These are phyloP conservation scores for Fraxinus angustifolia DNA, from an alignment of 305 asterid species.

Conservation along the genomic window DNA sequence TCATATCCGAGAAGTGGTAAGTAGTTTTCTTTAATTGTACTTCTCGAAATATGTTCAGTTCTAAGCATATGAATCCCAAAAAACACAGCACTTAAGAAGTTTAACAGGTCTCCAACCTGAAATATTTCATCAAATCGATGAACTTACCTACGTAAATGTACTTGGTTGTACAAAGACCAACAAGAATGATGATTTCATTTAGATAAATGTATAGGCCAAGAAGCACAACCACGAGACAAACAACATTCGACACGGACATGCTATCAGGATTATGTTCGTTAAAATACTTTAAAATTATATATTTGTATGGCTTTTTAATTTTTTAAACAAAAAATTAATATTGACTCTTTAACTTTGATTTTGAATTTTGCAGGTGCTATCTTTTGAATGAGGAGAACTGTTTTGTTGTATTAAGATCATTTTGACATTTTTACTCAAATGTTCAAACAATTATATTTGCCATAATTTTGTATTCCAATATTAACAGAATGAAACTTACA, in stretches of 20 bases:
- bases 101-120: slow-evolving; percentile 76
- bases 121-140: slow-evolving; percentile 6
- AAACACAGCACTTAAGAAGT: slow-evolving; percentile 64
- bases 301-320: background rate
- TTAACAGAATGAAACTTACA: background rate
- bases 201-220: background rate
- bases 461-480: background rate
- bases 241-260: background rate
- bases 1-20: slow-evolving; percentile 74
- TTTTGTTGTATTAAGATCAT: background rate
- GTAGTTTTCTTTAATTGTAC: slow-evolving; percentile 43
- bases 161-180: background rate
- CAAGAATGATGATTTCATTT: background rate
- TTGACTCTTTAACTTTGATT: background rate
- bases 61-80: slow-evolving; percentile 82
- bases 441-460: background rate
- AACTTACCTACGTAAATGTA: background rate
- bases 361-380: background rate
- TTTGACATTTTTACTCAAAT: background rate
- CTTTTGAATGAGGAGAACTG: background rate
- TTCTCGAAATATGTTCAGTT: slow-evolving; percentile 71
- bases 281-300: background rate
- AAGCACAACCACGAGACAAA: background rate
- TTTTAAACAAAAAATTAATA: background rate
- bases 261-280: background rate